A percentile compares a stretch with the other conserved stretches of the same genome.
phyloP scores from a whole-genome alignment of 1,284 basidiomycete species.

The Boletellus deceptivus region DNA sequence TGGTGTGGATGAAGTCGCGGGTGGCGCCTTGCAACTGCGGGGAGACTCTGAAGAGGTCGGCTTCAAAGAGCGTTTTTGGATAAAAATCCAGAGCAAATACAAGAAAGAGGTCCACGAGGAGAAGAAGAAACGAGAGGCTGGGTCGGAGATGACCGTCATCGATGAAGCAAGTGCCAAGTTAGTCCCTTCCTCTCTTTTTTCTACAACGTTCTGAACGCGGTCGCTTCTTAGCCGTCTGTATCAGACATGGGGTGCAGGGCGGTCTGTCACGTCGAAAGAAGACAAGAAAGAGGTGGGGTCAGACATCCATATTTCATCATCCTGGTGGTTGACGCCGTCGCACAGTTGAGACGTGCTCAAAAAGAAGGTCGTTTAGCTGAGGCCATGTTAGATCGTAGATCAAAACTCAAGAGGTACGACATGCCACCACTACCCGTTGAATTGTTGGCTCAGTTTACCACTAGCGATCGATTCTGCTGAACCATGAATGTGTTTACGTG shows the following conservation, averaged over 20 bases:
- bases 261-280: slow-evolving; percentile 65
- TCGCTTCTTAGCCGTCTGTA: slow-evolving; percentile 57
- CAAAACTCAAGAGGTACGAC: slow-evolving; percentile 85
- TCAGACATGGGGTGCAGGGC: slow-evolving; percentile 87
- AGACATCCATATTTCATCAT: slow-evolving; percentile 7
- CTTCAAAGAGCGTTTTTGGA: slow-evolving; percentile 78
- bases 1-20: slow-evolving; percentile 78
- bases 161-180: slow-evolving; percentile 74
- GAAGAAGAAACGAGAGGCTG: slow-evolving; percentile 70
- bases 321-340: slow-evolving; percentile 6
- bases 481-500: slow-evolving; percentile 8
- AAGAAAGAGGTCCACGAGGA: slow-evolving; percentile 83
- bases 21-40: slow-evolving; percentile 71
- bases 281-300: slow-evolving; percentile 67
- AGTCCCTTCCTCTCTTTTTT: slow-evolving; percentile 33
- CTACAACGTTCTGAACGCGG: slow-evolving; percentile 4
- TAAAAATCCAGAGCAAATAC: slow-evolving; percentile 90
- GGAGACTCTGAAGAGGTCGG: slow-evolving; percentile 83
- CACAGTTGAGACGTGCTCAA: slow-evolving; percentile 77
- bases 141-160: slow-evolving; percentile 51
- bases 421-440: slow-evolving; percentile 18
- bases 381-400: slow-evolving; percentile 82
- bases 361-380: slow-evolving; percentile 89
- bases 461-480: slow-evolving; percentile 67
- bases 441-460: slow-evolving; percentile 6